These are phyloP conservation scores for Aureobasidium uvarum DNA, from an alignment of 2,329 filamentous ascomycete genomes.

Conservation along the genomic window DNA sequence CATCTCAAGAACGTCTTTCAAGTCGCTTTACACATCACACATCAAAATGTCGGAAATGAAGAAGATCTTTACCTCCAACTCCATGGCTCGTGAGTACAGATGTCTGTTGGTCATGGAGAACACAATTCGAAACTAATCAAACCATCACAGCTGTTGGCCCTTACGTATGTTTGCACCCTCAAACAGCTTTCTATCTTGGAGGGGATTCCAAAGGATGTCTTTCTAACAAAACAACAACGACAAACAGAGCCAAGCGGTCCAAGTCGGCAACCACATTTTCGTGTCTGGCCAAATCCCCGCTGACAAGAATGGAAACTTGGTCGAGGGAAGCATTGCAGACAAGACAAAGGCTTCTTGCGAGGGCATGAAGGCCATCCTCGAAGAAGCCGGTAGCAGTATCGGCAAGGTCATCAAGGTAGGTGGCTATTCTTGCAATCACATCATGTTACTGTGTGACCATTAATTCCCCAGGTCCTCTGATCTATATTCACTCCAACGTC, in stretches of 20 bases:
- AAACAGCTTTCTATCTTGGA: too few relatives aligned
- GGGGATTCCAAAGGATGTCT: too few relatives aligned
- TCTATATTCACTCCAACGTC: too few relatives aligned
- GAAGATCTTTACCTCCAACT: conserved; percentile 44
- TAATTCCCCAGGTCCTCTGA: too few relatives aligned
- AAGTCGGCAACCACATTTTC: conserved; percentile 66
- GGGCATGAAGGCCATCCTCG: conserved; percentile 81
- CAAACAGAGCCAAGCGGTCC: conserved; percentile 57
- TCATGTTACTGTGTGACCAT: too few relatives aligned
- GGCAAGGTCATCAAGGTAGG: conserved; percentile 78
- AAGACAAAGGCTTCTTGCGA: conserved; percentile 69
- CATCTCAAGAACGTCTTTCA: not conserved
- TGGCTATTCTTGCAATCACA: too few relatives aligned
- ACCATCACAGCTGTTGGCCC: conserved; percentile 41
- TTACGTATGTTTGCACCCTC: conserved; percentile 40
- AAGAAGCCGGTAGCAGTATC: conserved; percentile 74
- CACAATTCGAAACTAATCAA: conserved; percentile 3
- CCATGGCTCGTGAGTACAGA: conserved; percentile 42
- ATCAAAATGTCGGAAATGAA: conserved; percentile 44
- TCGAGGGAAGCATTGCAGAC: conserved; percentile 64
- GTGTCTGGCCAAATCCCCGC: conserved; percentile 76
- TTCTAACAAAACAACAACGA: too few relatives aligned
- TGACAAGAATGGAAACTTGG: conserved; percentile 59
- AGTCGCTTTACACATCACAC: conserved; percentile 20
- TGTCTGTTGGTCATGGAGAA: not conserved